These are phyloP conservation scores for Pichia sp. DNA, from an alignment of 1,139 yeast genomes.

Conservation along the genomic window DNA sequence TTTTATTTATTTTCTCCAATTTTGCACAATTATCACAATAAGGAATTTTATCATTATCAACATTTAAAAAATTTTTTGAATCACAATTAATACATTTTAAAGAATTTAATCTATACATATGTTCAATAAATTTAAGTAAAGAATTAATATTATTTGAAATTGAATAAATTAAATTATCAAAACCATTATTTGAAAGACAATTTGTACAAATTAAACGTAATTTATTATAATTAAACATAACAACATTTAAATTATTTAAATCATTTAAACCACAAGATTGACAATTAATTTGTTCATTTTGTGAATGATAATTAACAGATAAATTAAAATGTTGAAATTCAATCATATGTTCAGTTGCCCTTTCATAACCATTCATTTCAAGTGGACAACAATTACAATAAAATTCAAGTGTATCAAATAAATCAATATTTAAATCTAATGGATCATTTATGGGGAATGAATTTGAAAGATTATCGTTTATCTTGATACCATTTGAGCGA, in stretches of 20 bases:
- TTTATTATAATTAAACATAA: constrained; percentile 3
- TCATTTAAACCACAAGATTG: constrained; percentile 9
- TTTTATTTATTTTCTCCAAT: constrained; percentile 5
- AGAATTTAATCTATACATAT: constrained; percentile 9
- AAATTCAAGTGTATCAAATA: constrained; percentile 6
- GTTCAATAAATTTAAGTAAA: constrained; percentile 9
- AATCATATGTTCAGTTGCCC: constrained; percentile 4
- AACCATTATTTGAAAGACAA: constrained; percentile 7
- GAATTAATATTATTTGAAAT: constrained; percentile 2
- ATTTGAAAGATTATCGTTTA: too few relatives aligned
- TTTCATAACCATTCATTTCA: constrained; percentile 3
- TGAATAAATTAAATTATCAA: constrained; percentile 8
- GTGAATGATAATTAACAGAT: constrained; percentile 4
- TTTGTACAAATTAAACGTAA: constrained; percentile 7
- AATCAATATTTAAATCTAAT: not conserved
- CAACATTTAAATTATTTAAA: constrained; percentile 1
- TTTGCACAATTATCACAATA: constrained; percentile 10
- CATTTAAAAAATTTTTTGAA: constrained; percentile 1
- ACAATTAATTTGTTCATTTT: constrained; percentile 9
- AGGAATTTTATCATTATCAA: constrained; percentile 1
- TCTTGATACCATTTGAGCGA: too few relatives aligned
- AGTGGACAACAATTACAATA: constrained; percentile 11
- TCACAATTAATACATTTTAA: constrained; percentile 9
- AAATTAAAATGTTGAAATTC: constrained; percentile 6
- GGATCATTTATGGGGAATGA: not conserved